Conservation (phyloP, 2,329 filamentous ascomycete species). For the Niveomyces coronatus region DNA sequence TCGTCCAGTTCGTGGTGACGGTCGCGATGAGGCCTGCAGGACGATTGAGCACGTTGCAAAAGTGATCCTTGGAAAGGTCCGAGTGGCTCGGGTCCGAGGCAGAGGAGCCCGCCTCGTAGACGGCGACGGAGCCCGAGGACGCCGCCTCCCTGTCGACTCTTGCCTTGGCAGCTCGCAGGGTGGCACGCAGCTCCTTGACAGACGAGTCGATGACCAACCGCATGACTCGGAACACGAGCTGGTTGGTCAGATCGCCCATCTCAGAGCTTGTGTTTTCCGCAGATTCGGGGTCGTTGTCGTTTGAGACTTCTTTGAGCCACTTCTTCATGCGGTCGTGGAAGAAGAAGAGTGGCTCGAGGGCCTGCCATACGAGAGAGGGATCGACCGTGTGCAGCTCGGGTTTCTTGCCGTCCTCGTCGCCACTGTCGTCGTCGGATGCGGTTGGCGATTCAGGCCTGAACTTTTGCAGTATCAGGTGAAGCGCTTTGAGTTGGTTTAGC, state of each 20-base stretch:
- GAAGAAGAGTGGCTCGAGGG: constrained; percentile 72
- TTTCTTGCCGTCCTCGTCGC: background rate
- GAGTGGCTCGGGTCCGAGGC: constrained; percentile 67
- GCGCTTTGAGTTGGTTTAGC: constrained; percentile 17
- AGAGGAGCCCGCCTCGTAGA: constrained; percentile 58
- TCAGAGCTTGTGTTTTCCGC: constrained; percentile 14
- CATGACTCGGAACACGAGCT: constrained; percentile 79
- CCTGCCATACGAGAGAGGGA: constrained; percentile 55
- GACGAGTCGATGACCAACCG: constrained; percentile 82
- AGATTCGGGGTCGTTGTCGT: constrained; percentile 13
- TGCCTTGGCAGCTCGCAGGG: constrained; percentile 41
- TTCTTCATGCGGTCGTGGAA: constrained; percentile 31
- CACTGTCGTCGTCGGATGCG: constrained; percentile 12
- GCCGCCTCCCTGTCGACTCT: constrained; percentile 20
- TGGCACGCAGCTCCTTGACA: constrained; percentile 70
- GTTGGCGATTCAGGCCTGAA: constrained; percentile 13
- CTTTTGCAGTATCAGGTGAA: constrained; percentile 18
- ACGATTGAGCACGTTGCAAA: constrained; percentile 52
- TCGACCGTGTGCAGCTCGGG: constrained; percentile 13
- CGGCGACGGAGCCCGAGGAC: constrained; percentile 49
- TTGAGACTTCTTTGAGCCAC: constrained; percentile 61
- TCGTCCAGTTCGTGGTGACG: constrained; percentile 20
- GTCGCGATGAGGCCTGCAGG: constrained; percentile 19
- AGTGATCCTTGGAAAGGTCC: constrained; percentile 70
- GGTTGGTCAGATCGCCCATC: constrained; percentile 63